Conservation (phyloP, 2,329 filamentous ascomycete species). For the Penicillium glabrum region DNA sequence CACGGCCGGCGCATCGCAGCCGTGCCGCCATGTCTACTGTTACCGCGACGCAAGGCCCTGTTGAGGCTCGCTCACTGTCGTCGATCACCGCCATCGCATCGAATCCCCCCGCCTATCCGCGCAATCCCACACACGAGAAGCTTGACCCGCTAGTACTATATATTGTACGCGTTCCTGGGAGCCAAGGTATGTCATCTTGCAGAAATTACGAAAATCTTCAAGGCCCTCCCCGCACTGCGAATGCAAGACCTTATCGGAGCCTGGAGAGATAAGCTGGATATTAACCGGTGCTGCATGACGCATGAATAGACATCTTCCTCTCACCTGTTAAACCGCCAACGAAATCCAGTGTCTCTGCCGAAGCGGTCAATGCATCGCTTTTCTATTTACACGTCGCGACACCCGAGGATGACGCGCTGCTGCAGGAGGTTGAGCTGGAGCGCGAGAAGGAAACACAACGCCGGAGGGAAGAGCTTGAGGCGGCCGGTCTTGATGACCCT, state of each 20-base stretch:
- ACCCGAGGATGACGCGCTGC: slow-evolving; percentile 54
- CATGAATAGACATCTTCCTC: slow-evolving; percentile 74
- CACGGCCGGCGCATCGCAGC: slow-evolving; percentile 26
- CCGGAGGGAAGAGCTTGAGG: slow-evolving; percentile 25
- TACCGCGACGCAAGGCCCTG: slow-evolving; percentile 32
- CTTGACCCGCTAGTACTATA: slow-evolving; percentile 79
- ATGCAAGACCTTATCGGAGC: slow-evolving; percentile 3
- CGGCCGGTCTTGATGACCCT: slow-evolving; percentile 20
- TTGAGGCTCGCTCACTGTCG: slow-evolving; percentile 83
- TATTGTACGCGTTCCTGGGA: slow-evolving; percentile 89
- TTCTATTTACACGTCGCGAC: slow-evolving; percentile 86
- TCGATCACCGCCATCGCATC: slow-evolving; percentile 76
- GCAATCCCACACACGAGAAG: slow-evolving; percentile 68
- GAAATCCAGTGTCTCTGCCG: slow-evolving; percentile 77
- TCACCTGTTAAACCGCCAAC: slow-evolving; percentile 85
- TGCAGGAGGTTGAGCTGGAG: slow-evolving; percentile 41
- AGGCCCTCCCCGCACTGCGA: not conserved
- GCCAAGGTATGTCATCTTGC: slow-evolving; percentile 62
- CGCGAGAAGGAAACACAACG: slow-evolving; percentile 28
- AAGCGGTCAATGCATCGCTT: slow-evolving; percentile 82
- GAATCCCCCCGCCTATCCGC: slow-evolving; percentile 82
- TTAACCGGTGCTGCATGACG: slow-evolving; percentile 10
- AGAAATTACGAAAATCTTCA: not conserved
- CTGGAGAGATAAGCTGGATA: slow-evolving; percentile 11
- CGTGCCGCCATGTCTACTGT: slow-evolving; percentile 25